phyloP scores from a whole-genome alignment of 1,284 basidiomycete species.

The Flammula alnicola region DNA sequence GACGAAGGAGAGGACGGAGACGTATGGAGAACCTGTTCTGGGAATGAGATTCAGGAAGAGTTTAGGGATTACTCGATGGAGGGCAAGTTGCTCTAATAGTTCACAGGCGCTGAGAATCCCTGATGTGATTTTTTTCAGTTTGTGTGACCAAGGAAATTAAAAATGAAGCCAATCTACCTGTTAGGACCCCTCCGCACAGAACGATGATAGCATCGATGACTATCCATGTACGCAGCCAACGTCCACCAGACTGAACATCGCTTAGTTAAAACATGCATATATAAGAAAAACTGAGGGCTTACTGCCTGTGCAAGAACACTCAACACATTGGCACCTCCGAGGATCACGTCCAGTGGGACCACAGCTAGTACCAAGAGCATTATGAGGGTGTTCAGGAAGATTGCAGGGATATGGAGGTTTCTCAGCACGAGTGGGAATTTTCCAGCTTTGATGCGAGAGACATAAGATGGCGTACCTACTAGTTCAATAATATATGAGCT shows the following conservation, averaged over 20 bases:
- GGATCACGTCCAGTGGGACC: constrained; percentile 55
- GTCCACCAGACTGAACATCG: constrained; percentile 50
- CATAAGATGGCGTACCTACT: constrained; percentile 66
- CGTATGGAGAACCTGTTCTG: constrained; percentile 54
- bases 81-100: constrained; percentile 50
- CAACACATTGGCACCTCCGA: constrained; percentile 59
- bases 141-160: neutral
- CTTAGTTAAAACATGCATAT: constrained; percentile 10
- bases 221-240: constrained; percentile 63
- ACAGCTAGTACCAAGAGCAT: constrained; percentile 63
- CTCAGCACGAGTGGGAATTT: constrained; percentile 61
- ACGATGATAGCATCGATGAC: constrained; percentile 69
- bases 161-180: constrained; percentile 46
- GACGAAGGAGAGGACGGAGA: constrained; percentile 57
- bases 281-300: constrained; percentile 8
- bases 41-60: constrained; percentile 55
- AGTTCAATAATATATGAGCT: neutral
- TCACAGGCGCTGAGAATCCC: constrained; percentile 65
- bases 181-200: constrained; percentile 70
- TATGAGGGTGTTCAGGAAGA: constrained; percentile 56
- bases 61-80: constrained; percentile 62
- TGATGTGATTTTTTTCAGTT: constrained; percentile 21
- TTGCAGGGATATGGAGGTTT: constrained; percentile 64
- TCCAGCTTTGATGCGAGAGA: constrained; percentile 58
- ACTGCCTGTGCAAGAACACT: constrained; percentile 62